Evolutionary conservation across 179 eudicot genomes (phyloP), one percentile per base, ranked within the genome.

Genomic region (Spergularia azorica): DNA sequence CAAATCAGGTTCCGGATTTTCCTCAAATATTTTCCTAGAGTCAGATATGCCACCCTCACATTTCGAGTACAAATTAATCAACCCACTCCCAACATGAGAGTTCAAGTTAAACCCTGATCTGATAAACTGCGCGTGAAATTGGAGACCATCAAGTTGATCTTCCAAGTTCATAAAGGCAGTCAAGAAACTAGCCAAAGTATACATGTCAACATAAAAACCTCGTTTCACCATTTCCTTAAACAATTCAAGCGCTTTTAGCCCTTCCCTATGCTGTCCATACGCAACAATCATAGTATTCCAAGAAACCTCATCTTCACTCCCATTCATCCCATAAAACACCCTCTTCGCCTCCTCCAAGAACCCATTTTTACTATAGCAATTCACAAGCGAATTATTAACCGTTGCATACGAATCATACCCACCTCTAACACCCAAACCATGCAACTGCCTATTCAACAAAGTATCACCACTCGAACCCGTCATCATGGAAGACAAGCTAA

Each of bases 221-320:
- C 77, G 64, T 43, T 67, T 63, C 16, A 87, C 84, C 97, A 93
- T 91, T 83, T 84, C 93, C 58, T 74, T 86, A 79, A 85, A 93
- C 89, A 91, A 82, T 14, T 70, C 85, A 78, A 93, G 63, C 48
- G 98, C 95, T 71, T 83, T 87, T 0, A 43, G 72, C 10, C 98
- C 97, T 84, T 87, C 84, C 65, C 79, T 80, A 61, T 90, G 83
- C 50, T 90, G 97, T 2, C 94, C 93, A 80, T 86, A 86, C 0
- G 89, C 97, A 66, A 94, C 97, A 59, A 94, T 89, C 97, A 94
- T 92, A 20, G 95, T 87, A 82, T 94, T 94, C 98, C 98, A 94
- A 32, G 97, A 83, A 57, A 93, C 97, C 83, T 90, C 95, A 75
- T 93, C 95, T 81, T 83, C 82, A 50, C 83, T 83, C 78, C 86